Evolutionary conservation across 2,329 filamentous ascomycete genomes (phyloP), one percentile per base, ranked within the genome.

Genomic region (Ophiosphaerella herpotricha): DNA sequence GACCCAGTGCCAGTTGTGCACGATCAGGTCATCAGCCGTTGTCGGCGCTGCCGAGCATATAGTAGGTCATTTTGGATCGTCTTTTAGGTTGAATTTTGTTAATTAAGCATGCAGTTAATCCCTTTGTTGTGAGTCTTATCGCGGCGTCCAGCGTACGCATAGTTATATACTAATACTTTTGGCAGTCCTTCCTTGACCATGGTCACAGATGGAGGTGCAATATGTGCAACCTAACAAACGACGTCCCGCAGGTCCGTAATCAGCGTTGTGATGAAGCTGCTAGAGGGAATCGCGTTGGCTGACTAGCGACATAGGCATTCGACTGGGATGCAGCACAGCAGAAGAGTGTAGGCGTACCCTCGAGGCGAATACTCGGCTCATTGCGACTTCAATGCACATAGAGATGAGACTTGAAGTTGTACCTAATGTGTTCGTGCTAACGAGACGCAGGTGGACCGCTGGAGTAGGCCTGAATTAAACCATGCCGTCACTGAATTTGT

Each of bases 151-250:
- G n/a, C 24, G n/a, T 13, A 24, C 11, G 8, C 34, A 12, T n/a
- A 52, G n/a, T 29, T 16, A 3, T 53, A 39, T 50, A 33, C 52
- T 58, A 18, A 50, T 24, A 41, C 11, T 14, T 31, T 23, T 8
- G 37, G 18, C 23, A 50, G 48, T 60, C 90, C 39, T 99, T 99
- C 78, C 79, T 99, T 54, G 94, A 99, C 66, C 91, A 97, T 70
- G 94, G 94, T 39, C 94, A 99, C 77, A 85, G 94, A 70, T 99
- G 94, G 94, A 88, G 93, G 68, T 99, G 94, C 79, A 99, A 99
- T 77, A 97, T 99, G 92, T 99, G 94, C 76, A 97, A 96, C 75
- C 81, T 99, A 58, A 97, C 92, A 63, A 99, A 99, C 72, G 94
- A 99, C 65, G 93, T 97, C 34, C 94, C 94, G n/a, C 94, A 99